Percentiles rank a stretch among this genome's conserved stretches.
phyloP scores from a whole-genome alignment of 306 rosid species.

The Pachyrhizus erosus region DNA sequence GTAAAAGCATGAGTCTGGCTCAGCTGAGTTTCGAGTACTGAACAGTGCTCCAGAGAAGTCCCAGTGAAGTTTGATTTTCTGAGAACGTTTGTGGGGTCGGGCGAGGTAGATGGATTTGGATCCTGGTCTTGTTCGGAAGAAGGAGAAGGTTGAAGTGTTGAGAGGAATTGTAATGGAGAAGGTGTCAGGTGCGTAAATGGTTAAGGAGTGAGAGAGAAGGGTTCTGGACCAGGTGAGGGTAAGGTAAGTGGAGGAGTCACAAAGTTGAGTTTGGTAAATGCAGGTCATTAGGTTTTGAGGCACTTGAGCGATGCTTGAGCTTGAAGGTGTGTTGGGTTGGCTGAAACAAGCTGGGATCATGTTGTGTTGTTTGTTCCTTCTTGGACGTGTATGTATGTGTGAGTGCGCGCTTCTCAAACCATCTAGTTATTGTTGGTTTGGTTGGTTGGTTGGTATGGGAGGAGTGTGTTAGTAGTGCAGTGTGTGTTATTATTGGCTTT shows the following conservation, averaged over 20 bases:
- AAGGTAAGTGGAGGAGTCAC: constrained; percentile 59
- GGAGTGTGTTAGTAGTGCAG: neutral
- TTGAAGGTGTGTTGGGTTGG: constrained; percentile 66
- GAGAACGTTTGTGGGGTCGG: constrained; percentile 44
- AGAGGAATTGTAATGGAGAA: constrained; percentile 73
- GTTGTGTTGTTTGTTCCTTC: constrained; percentile 37
- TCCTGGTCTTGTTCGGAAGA: constrained; percentile 56
- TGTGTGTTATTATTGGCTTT: constrained; percentile 26
- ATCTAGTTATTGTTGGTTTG: neutral
- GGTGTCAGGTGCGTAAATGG: constrained; percentile 54
- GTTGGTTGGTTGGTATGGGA: neutral
- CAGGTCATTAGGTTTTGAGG: constrained; percentile 66
- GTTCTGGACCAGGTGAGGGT: constrained; percentile 79
- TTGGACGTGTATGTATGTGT: neutral
- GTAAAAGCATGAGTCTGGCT: constrained; percentile 74
- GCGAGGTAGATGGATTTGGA: constrained; percentile 65
- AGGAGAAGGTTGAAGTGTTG: constrained; percentile 65
- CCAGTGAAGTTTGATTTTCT: constrained; percentile 68
- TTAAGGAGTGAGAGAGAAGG: constrained; percentile 62
- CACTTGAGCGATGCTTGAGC: constrained; percentile 45
- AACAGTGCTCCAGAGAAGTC: constrained; percentile 68
- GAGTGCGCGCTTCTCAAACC: constrained; percentile 44
- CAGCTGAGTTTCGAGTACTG: constrained; percentile 53
- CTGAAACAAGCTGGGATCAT: constrained; percentile 86
- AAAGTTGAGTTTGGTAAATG: constrained; percentile 72